Base-by-base conservation (phyloP, 1,139 yeast species). In the Geotrichum carabidarum region DNA sequence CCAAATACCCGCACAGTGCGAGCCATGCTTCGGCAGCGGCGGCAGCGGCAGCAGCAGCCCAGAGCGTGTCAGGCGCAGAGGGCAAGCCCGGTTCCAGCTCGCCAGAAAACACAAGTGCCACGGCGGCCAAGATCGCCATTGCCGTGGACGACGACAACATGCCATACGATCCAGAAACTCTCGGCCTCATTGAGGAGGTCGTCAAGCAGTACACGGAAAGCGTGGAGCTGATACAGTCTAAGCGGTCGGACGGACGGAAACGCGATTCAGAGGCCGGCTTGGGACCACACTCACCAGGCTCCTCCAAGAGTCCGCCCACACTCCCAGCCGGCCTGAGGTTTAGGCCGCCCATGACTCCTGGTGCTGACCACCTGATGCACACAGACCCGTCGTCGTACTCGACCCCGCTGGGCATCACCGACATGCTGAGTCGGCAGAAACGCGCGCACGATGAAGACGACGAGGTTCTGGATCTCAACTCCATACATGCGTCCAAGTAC, bases 121-220 rank as follows among this genome's bases (percentile, higher is more conserved):
- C n/a, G 6, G 38, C 22, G n/a, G 42, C 42, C 17, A 9, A 43
- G 8, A 11, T n/a, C 2, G 35, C 15, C 7, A 32, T n/a, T 12
- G 43, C 42, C 2, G 42, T 44, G 11, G 41, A 37, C 9, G 45
- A 48, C n/a, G 55, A 56, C n/a, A 53, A 53, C 17, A 18, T 44
- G n/a, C 51, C 48, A 3, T 50, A 53, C 48, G 58, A 56, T 27
- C 14, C 44, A 12, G 58, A 56, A 32, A 56, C 58, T 5, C 35
- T 47, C 8, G 53, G 46, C 3, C 48, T 56, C 45, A 56, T 56
- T 35, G 55, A 53, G 36, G 35, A 53, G 22, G 51, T 52, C 31
- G 49, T 53, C 38, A 36, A 56, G 38, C 58, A 56, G 22, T 56
- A 48, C 48, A 50, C 56, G 6, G 56, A 56, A 17, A 38, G 54